Evolutionary conservation across 345 rosid species (phyloP).

Genomic region (Brassica cretica): DNA sequence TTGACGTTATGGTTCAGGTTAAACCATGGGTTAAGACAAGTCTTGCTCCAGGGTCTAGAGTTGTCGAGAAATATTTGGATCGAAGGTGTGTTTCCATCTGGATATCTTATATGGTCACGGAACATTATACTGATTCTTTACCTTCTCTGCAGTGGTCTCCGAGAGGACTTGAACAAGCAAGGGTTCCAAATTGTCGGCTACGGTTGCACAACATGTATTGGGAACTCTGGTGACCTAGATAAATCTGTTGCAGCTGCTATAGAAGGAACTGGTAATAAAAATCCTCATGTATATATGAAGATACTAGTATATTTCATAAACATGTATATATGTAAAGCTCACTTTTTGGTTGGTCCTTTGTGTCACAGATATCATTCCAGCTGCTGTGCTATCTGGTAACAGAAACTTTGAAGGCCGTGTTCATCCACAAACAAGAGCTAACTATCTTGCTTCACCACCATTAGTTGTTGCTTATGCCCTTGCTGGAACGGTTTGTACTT

Average conservation of each 20-base stretch:
- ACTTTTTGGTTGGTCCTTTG: constrained; percentile 9
- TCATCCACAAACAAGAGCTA: constrained; percentile 81
- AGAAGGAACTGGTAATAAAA: constrained; percentile 58
- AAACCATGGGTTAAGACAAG: constrained; percentile 91
- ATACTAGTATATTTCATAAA: not conserved
- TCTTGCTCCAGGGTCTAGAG: constrained; percentile 84
- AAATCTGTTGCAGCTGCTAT: constrained; percentile 65
- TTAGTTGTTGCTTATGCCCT: constrained; percentile 91
- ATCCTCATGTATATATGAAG: not conserved
- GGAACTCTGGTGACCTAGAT: constrained; percentile 74
- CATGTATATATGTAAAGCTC: not conserved
- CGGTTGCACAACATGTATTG: constrained; percentile 85
- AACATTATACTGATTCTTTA: constrained; percentile 13
- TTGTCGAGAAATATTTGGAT: constrained; percentile 66
- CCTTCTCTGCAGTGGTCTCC: constrained; percentile 61
- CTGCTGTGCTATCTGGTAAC: constrained; percentile 90
- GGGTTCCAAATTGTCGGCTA: constrained; percentile 79
- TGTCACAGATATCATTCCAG: constrained; percentile 63
- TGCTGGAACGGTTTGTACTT: constrained; percentile 59
- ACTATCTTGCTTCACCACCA: constrained; percentile 92
- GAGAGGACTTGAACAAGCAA: constrained; percentile 55
- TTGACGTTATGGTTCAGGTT: constrained; percentile 48
- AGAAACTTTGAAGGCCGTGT: constrained; percentile 87
- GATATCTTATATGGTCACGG: not conserved
- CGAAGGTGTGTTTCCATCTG: constrained; percentile 48